Conservation (phyloP, 192 early-diverging fungal genomes). For the Backusella psychrophila region DNA sequence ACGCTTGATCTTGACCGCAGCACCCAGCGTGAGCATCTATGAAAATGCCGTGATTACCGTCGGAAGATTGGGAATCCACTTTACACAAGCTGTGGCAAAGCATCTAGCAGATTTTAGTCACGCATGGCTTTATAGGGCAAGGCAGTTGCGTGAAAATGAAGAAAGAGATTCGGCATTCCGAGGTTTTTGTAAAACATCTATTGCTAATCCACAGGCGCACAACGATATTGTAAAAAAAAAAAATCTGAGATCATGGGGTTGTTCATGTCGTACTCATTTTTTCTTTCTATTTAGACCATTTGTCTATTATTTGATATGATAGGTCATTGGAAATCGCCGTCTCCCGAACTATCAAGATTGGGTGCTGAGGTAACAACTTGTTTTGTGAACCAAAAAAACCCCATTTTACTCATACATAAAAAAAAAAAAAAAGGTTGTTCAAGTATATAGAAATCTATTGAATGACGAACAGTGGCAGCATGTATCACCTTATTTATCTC, state of each 20-base stretch:
- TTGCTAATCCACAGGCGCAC: conserved; percentile 82
- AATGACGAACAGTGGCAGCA: neutral
- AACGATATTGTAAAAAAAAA: conserved; percentile 33
- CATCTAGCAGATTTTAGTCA: conserved; percentile 78
- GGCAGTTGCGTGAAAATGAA: conserved; percentile 80
- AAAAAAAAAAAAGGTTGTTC: neutral
- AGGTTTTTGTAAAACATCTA: conserved; percentile 89
- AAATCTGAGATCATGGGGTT: neutral
- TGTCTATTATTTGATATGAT: conserved; percentile 9
- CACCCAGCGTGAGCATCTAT: conserved; percentile 59
- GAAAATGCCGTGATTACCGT: conserved; percentile 98
- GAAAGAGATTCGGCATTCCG: conserved; percentile 86
- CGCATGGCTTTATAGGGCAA: conserved; percentile 77
- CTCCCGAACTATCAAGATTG: conserved; percentile 1
- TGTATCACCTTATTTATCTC: neutral
- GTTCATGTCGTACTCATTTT: neutral
- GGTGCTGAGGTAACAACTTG: neutral
- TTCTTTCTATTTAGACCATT: neutral
- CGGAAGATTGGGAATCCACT: conserved; percentile 86
- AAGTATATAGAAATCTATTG: neutral
- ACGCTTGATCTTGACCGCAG: conserved; percentile 62
- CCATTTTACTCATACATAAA: too few relatives aligned
- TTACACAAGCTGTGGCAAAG: conserved; percentile 76
- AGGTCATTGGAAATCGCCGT: conserved; percentile 9
- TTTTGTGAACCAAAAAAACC: neutral